Evolutionary conservation across 176 grass and related monocot species (phyloP).

Genomic region (Neostapfia colusana): DNA sequence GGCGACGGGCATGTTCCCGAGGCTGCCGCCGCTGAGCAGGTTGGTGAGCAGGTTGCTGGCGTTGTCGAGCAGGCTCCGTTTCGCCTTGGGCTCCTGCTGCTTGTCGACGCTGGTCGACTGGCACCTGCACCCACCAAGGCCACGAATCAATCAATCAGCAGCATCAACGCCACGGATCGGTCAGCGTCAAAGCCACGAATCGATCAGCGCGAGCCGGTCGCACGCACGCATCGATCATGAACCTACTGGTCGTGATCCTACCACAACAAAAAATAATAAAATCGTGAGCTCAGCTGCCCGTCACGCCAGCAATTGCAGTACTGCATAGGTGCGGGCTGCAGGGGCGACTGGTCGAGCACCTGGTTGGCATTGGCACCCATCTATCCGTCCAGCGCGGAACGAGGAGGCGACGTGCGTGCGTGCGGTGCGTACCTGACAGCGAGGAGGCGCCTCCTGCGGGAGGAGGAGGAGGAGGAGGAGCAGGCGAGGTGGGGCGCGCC

Average conservation of each 20-base stretch:
- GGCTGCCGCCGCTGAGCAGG: conserved; percentile 64
- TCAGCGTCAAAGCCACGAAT: too few relatives aligned
- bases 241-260: neutral
- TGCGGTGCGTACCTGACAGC: conserved; percentile 30
- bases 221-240: too few relatives aligned
- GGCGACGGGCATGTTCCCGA: conserved; percentile 71
- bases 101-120: conserved; percentile 79
- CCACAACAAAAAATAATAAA: neutral
- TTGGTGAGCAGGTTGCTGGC: conserved; percentile 95
- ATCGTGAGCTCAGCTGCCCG: neutral
- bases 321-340: neutral
- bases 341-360: conserved; percentile 29
- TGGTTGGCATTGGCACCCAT: neutral
- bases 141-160: neutral
- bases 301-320: neutral
- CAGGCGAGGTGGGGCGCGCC: conserved; percentile 21
- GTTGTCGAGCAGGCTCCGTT: conserved; percentile 74
- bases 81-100: conserved; percentile 46
- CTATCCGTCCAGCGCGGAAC: neutral
- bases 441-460: conserved; percentile 34
- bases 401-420: neutral
- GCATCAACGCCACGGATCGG: too few relatives aligned
- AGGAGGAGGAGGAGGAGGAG: neutral
- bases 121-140: conserved; percentile 50
- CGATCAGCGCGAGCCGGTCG: too few relatives aligned